Base-by-base conservation (phyloP, 2,329 filamentous ascomycete genomes). In the Akanthomyces muscarius region DNA sequence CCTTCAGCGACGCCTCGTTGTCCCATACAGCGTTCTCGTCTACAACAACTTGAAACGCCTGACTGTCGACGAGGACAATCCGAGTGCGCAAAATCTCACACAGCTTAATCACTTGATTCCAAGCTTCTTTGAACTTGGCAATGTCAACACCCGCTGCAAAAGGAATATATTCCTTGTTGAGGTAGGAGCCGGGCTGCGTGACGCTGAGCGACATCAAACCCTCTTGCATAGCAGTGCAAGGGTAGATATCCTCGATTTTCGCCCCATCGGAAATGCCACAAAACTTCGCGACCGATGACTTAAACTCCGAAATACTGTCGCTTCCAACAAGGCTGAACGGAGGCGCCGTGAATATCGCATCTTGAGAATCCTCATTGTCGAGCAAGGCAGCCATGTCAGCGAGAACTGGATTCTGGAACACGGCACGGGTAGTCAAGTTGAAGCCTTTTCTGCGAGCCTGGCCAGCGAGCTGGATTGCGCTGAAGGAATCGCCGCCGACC, bases 401-500 rank as follows among this genome's bases (percentile, higher is more conserved):
- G n/a, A 53, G 51, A 21, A 53, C 33, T 11, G 51, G 51, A 23
- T 14, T 53, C 30, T 53, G 51, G 21, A 53, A 53, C 14, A 53
- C 51, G 18, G 30, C 28, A 5, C 51, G 36, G 10, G 51, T 23
- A 14, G 51, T 38, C 16, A 53, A 14, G 30, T 53, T 53, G 2
- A 77, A 63, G 0, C 68, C 69, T 2, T 69, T 68, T 10, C 70
- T 68, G 7, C 72, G 71, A 45, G 73, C 74, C 5, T 70, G 69
- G 21, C 82, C 77, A 5, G 75, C 72, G 11, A 79, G 69, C 8
- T 74, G 71, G 69, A 81, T 80, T 1, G 78, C 77, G 2, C 69
- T 68, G 33, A 80, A 78, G 5, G 78, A 80, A 52, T 81, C 78
- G 5, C 79, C 79, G 3, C 78, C 78, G 0, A 79, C 67, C 4